These are phyloP conservation scores for Hygrophila difformis DNA, from an alignment of 257 asterid species.

Conservation along the genomic window DNA sequence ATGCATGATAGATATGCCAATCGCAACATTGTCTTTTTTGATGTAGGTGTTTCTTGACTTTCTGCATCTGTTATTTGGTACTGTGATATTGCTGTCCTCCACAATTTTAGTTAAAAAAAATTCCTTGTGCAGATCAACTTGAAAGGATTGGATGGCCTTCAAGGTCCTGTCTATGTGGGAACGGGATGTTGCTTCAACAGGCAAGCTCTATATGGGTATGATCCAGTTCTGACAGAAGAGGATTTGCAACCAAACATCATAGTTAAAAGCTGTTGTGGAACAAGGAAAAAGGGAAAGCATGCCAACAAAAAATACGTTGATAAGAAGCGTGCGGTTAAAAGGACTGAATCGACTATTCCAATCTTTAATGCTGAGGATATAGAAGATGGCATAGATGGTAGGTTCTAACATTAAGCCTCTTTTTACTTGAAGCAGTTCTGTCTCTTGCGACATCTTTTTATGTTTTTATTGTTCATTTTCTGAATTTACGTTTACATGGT, in stretches of 20 bases:
- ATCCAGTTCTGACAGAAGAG: constrained; percentile 71
- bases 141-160: constrained; percentile 92
- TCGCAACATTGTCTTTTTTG: constrained; percentile 60
- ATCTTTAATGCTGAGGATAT: constrained; percentile 73
- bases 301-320: constrained; percentile 62
- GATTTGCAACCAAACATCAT: constrained; percentile 75
- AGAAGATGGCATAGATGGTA: constrained; percentile 91
- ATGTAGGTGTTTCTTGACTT: constrained; percentile 27
- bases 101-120: constrained; percentile 7
- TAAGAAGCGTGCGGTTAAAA: constrained; percentile 61
- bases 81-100: neutral
- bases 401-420: neutral
- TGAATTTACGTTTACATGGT: no score
- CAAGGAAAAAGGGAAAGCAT: constrained; percentile 56
- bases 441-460: no score
- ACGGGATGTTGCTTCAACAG: constrained; percentile 93
- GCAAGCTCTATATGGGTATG: constrained; percentile 85
- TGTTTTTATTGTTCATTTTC: no score
- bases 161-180: constrained; percentile 92
- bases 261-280: constrained; percentile 68
- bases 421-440: neutral
- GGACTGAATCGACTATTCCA: constrained; percentile 79
- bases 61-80: neutral
- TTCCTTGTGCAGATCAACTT: constrained; percentile 56
- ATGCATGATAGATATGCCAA: constrained; percentile 70